These are phyloP conservation scores for Murraya koenigii DNA, from an alignment of 345 rosid species.

Conservation along the genomic window DNA sequence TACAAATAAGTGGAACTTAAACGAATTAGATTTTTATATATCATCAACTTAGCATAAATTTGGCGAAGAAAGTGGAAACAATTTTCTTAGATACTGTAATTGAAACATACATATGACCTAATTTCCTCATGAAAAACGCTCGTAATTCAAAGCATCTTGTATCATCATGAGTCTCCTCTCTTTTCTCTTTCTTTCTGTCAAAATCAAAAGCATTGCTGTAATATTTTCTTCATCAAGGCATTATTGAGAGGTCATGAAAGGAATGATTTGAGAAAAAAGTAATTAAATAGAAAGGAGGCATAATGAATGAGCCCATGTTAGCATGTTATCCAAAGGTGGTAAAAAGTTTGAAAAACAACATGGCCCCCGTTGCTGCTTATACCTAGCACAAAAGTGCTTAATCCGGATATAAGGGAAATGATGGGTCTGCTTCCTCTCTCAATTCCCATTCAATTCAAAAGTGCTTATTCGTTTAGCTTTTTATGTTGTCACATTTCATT, in stretches of 20 bases:
- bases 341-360: constrained; percentile 30
- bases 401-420: constrained; percentile 10
- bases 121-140: neutral
- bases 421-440: neutral
- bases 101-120: neutral
- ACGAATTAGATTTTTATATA: too few species aligned
- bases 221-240: constrained; percentile 11
- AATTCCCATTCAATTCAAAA: constrained; percentile 4
- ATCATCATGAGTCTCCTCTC: neutral
- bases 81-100: neutral
- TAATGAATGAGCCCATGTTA: constrained; percentile 50
- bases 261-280: constrained; percentile 2
- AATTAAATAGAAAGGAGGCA: neutral
- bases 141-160: neutral
- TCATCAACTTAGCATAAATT: too few species aligned
- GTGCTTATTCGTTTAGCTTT: constrained; percentile 12
- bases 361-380: constrained; percentile 40
- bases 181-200: neutral
- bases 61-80: neutral
- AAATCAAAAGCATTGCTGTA: constrained; percentile 8
- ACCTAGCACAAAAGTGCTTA: constrained; percentile 5
- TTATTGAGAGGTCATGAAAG: constrained; percentile 16
- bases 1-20: neutral
- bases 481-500: constrained; percentile 23
- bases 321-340: constrained; percentile 40